Evolutionary conservation across 2,329 filamentous ascomycete species (phyloP).

Genomic region (Diaporthe citriasiana): DNA sequence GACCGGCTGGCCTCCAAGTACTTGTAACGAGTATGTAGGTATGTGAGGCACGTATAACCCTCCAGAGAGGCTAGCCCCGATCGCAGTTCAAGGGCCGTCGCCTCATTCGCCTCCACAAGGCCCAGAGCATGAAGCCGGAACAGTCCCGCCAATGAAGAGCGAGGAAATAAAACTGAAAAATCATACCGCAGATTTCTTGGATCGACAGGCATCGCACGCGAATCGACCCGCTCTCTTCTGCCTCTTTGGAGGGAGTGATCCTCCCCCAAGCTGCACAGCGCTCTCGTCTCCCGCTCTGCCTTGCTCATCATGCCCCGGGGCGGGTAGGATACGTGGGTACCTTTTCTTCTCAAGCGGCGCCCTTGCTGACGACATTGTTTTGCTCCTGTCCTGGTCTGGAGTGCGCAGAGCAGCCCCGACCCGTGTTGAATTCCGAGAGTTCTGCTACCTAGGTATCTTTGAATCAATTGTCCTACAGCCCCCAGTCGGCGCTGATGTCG

Average conservation of each 20-base stretch:
- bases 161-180: background rate
- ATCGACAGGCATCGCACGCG: slow-evolving; percentile 39
- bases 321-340: slow-evolving; percentile 33
- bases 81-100: background rate
- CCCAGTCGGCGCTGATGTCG: background rate
- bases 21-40: too few relatives aligned
- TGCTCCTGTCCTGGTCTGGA: too few relatives aligned
- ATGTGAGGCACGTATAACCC: too few relatives aligned
- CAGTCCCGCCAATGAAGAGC: background rate
- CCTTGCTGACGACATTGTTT: background rate
- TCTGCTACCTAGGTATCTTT: too few relatives aligned
- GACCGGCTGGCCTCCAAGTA: too few relatives aligned
- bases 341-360: background rate
- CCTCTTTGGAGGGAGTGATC: slow-evolving; percentile 2
- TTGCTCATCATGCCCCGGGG: background rate
- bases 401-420: background rate
- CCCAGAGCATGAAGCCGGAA: background rate
- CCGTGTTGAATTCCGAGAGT: background rate
- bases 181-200: slow-evolving; percentile 38
- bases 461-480: background rate
- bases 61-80: too few relatives aligned
- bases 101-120: background rate
- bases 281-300: background rate
- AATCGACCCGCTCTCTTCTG: slow-evolving; percentile 31
- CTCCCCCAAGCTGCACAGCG: background rate